Evolutionary conservation across 2,329 filamentous ascomycete genomes (phyloP).

Genomic region (Raffaelea ambrosiae): DNA sequence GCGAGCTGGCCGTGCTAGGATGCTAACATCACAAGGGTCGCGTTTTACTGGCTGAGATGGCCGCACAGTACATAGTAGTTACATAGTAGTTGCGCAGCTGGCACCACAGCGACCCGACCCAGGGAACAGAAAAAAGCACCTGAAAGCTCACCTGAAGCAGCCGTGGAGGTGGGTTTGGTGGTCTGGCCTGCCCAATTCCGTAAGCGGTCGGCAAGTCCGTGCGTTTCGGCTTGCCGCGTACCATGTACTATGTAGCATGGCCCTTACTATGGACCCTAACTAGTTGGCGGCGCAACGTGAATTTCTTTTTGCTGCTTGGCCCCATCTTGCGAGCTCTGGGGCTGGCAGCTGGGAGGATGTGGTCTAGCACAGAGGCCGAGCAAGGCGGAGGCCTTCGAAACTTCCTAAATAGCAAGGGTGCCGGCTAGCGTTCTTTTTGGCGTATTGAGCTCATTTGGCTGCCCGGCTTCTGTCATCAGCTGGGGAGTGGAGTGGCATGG

Average conservation of each 20-base stretch:
- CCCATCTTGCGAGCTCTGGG: neutral
- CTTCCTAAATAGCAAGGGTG: no score
- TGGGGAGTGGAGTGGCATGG: no score
- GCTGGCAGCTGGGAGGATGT: neutral
- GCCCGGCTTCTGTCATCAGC: no score
- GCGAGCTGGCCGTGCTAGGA: no score
- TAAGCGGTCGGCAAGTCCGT: neutral
- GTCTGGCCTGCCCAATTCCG: neutral
- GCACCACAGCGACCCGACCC: no score
- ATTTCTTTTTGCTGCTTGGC: no score
- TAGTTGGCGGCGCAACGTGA: slow-evolving; percentile 10
- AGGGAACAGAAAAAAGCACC: neutral
- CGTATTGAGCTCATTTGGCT: no score
- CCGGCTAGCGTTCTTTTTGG: no score
- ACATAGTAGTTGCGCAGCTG: no score
- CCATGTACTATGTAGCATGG: no score
- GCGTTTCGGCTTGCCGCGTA: neutral
- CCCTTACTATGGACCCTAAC: no score
- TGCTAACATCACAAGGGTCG: neutral
- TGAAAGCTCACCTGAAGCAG: neutral
- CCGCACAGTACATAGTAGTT: no score
- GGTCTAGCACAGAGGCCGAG: neutral
- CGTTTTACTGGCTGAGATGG: neutral
- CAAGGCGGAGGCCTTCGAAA: slow-evolving; percentile 1
- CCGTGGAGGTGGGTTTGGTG: neutral